Evolutionary conservation across 306 rosid genomes (phyloP).

Genomic region (Gynostemma pentaphyllum): DNA sequence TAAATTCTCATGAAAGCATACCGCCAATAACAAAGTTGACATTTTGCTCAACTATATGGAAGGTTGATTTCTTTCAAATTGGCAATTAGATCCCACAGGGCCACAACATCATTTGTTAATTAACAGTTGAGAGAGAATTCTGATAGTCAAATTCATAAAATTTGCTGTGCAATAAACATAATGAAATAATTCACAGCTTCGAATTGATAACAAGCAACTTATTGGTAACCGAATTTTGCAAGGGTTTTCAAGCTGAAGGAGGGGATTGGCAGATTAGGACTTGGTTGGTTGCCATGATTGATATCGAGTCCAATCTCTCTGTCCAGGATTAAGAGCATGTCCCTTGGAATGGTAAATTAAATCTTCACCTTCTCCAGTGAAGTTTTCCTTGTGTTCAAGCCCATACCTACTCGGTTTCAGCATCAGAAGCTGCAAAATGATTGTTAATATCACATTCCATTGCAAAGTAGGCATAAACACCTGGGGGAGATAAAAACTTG

Average conservation of each 20-base stretch:
- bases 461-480: too few species aligned
- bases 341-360: conserved; percentile 91
- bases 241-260: background rate
- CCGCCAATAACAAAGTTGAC: too few species aligned
- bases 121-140: too few species aligned
- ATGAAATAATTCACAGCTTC: background rate
- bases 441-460: background rate
- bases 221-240: background rate
- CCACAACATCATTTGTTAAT: too few species aligned
- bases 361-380: conserved; percentile 89
- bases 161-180: background rate
- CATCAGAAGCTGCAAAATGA: conserved; percentile 63
- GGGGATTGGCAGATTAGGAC: conserved; percentile 9
- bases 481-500: too few species aligned
- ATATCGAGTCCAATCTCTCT: conserved; percentile 91
- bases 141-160: background rate
- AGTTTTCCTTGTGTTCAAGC: conserved; percentile 70
- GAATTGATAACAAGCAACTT: conserved; percentile 2
- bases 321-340: conserved; percentile 84
- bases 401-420: conserved; percentile 78
- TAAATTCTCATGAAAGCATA: too few species aligned
- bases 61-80: too few species aligned
- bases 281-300: conserved; percentile 81
- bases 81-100: too few species aligned
- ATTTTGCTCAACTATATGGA: too few species aligned